Evolutionary conservation across 164 flowering plant species (phyloP).

Genomic region (Paratinospora sagittata): DNA sequence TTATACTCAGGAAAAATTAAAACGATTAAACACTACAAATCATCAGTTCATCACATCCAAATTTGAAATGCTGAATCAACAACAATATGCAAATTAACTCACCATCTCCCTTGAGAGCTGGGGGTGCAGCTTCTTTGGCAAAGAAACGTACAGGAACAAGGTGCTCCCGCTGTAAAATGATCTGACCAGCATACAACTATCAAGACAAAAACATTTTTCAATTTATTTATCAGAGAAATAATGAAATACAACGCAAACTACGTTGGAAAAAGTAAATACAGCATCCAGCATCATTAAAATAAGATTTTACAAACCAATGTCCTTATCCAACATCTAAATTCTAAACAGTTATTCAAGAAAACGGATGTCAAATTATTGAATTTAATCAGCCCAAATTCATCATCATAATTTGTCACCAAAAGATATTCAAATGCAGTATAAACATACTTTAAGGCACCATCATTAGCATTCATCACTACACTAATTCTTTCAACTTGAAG

Average conservation of each 20-base stretch:
- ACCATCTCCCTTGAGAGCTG: conserved; percentile 84
- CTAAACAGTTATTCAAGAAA: neutral
- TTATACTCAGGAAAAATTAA: neutral
- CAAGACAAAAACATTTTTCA: neutral
- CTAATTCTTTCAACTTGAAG: too few species aligned
- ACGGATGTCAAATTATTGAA: neutral
- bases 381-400: neutral
- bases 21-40: neutral
- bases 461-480: too few species aligned
- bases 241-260: neutral
- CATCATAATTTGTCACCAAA: too few species aligned
- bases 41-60: neutral
- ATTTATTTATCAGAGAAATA: neutral
- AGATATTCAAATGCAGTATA: neutral
- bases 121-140: conserved; percentile 64
- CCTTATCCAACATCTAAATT: neutral
- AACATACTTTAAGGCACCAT: neutral
- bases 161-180: conserved; percentile 36
- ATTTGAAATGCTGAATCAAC: neutral
- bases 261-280: neutral
- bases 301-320: neutral
- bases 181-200: conserved; percentile 48
- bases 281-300: neutral
- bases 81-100: conserved; percentile 21
- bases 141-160: conserved; percentile 54